Conservation (phyloP, 345 rosid species). For the Eucalyptus virginea region DNA sequence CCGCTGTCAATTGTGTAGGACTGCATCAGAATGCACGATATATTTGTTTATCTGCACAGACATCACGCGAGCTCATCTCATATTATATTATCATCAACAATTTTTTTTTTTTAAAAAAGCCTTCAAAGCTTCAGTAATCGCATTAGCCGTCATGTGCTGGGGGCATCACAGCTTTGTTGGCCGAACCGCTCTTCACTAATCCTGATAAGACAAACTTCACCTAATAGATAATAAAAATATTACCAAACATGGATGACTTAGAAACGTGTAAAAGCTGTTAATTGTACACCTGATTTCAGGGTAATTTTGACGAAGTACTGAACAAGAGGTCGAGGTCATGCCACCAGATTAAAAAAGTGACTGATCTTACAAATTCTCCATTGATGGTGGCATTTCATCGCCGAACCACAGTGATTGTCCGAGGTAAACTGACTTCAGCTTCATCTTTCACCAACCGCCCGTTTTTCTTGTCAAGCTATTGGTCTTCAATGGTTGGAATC, state of each 20-base stretch:
- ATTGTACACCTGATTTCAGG: background rate
- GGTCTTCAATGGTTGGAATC: background rate
- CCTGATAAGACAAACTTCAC: background rate
- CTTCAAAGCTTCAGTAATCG: too few species aligned
- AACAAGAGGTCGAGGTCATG: background rate
- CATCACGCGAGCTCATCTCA: background rate
- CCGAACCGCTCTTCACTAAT: background rate
- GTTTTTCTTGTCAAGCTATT: background rate
- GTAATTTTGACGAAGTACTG: background rate
- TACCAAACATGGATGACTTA: background rate
- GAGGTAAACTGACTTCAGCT: background rate
- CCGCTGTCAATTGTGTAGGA: background rate
- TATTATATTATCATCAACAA: too few species aligned
- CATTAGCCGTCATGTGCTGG: too few species aligned
- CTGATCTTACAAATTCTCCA: background rate
- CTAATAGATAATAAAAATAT: background rate
- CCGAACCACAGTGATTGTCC: background rate
- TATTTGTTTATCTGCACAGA: background rate
- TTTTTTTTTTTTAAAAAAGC: too few species aligned
- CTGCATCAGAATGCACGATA: background rate
- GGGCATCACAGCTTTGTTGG: too few species aligned
- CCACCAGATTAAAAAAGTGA: background rate
- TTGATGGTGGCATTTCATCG: background rate
- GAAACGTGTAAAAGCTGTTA: background rate
- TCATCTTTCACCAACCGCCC: background rate